Evolutionary conservation across 2,329 filamentous ascomycete species (phyloP).

Genomic region (Arthroderma uncinatum): DNA sequence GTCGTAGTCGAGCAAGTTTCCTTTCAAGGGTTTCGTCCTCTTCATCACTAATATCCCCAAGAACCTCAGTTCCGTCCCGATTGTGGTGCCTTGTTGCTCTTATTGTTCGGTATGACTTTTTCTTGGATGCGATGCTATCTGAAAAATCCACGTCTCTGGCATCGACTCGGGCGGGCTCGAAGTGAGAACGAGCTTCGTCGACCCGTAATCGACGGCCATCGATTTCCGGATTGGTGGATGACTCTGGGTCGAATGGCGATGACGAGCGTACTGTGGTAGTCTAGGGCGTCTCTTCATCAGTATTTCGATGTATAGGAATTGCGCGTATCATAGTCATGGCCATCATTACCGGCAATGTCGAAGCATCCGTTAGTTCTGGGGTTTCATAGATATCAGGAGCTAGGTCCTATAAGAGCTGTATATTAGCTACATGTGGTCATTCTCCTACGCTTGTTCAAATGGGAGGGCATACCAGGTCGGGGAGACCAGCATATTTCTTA

Average conservation of each 20-base stretch:
- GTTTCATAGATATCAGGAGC: constrained; percentile 96
- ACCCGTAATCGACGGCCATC: constrained; percentile 66
- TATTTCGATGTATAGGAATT: not conserved
- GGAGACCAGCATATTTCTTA: constrained; percentile 70
- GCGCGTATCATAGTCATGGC: not conserved
- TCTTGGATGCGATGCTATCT: constrained; percentile 70
- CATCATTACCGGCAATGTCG: constrained; percentile 59
- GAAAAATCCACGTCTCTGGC: constrained; percentile 76
- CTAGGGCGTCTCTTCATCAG: constrained; percentile 27
- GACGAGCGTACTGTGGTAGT: constrained; percentile 45
- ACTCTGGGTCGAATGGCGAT: constrained; percentile 48
- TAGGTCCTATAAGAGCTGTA: constrained; percentile 51
- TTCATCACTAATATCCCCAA: constrained; percentile 67
- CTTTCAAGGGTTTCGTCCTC: constrained; percentile 66
- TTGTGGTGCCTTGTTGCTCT: constrained; percentile 52
- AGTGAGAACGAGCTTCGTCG: constrained; percentile 67
- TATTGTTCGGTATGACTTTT: constrained; percentile 70
- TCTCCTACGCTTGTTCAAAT: constrained; percentile 4
- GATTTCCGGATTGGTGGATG: constrained; percentile 46
- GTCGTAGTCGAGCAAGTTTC: constrained; percentile 68
- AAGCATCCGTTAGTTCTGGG: constrained; percentile 79
- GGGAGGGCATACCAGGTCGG: constrained; percentile 54
- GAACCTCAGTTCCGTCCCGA: constrained; percentile 43
- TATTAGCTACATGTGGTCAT: constrained; percentile 9
- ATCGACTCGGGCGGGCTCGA: constrained; percentile 64